phyloP scores from a whole-genome alignment of 768 basidiomycete species.

The Strobilomyces dryophilus region DNA sequence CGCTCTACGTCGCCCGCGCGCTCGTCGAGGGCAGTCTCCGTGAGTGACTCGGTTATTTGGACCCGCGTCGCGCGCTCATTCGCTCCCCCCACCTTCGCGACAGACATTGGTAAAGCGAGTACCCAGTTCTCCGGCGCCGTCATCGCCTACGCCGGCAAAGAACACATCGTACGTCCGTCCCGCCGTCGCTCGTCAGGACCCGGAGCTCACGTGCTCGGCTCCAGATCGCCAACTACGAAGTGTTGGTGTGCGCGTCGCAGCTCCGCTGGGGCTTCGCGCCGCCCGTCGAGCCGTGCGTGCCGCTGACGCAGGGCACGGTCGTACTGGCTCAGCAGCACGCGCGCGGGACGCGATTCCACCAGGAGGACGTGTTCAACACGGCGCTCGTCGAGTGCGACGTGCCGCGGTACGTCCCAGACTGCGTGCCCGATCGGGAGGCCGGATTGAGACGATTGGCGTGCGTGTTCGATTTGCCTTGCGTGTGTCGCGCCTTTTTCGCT shows the following conservation, averaged over 20 bases:
- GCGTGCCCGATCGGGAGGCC: conserved; percentile 18
- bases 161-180: conserved; percentile 24
- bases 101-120: conserved; percentile 35
- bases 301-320: conserved; percentile 27
- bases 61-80: background rate
- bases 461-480: conserved; percentile 4
- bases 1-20: conserved; percentile 29
- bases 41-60: conserved; percentile 8
- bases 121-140: conserved; percentile 30
- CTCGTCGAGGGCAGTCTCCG: conserved; percentile 30
- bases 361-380: conserved; percentile 22
- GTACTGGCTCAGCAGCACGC: conserved; percentile 25
- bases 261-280: conserved; percentile 2
- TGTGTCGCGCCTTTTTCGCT: conserved; percentile 10
- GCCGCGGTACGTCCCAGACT: conserved; percentile 22
- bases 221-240: conserved; percentile 31
- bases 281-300: conserved; percentile 1
- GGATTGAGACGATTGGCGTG: conserved; percentile 24
- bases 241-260: conserved; percentile 7
- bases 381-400: conserved; percentile 28
- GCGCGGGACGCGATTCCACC: background rate
- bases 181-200: no score
- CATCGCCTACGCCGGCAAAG: conserved; percentile 33
- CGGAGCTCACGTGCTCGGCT: background rate
- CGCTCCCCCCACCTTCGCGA: background rate